Base-by-base conservation (phyloP, 75 land plant species). In the Larix kaempferi region DNA sequence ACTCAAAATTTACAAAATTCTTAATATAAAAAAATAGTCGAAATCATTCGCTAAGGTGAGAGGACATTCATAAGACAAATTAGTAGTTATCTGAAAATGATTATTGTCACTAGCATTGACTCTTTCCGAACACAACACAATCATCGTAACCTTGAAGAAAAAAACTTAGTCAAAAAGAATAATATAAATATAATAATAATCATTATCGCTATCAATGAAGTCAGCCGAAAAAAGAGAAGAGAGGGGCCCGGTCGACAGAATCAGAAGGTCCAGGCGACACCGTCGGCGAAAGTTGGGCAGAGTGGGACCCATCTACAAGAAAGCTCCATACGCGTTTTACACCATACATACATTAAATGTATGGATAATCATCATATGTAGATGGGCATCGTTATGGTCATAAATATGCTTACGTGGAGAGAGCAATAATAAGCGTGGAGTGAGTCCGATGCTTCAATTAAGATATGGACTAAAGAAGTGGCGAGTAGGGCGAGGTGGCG, bases 201-300 rank as follows among this genome's bases (percentile, higher is more conserved):
- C 11, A 49, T 49, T 49, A 49, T 49, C 52, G 52, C 52, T 49
- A 8, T 49, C 52, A 65, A 29, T 29, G 39, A 65, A 61, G 16
- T 65, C 39, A 29, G 8, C 69, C 35, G n/a, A 37, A 65, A 33
- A 64, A 64, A 64, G 37, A 27, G 67, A 33, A 64, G 14, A 14
- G 17, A 17, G 39, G 35, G 35, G 39, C 52, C 52, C 52, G 19
- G 39, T 65, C 5, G 69, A 65, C 39, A 65, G 69, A 65, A 65
- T 65, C 69, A 65, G 69, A 65, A 33, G 69, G 29, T 65, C 69
- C 39, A 33, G 69, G 39, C 69, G 17, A 19, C 69, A 19, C 69
- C 39, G 69, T 65, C 39, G 39, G 39, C 69, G 69, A 65, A 65
- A 65, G 69, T 16, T 65, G 27, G 69, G 69, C 41, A 65, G 3